phyloP scores from a whole-genome alignment of 345 rosid genomes.

The Populus nigra region DNA sequence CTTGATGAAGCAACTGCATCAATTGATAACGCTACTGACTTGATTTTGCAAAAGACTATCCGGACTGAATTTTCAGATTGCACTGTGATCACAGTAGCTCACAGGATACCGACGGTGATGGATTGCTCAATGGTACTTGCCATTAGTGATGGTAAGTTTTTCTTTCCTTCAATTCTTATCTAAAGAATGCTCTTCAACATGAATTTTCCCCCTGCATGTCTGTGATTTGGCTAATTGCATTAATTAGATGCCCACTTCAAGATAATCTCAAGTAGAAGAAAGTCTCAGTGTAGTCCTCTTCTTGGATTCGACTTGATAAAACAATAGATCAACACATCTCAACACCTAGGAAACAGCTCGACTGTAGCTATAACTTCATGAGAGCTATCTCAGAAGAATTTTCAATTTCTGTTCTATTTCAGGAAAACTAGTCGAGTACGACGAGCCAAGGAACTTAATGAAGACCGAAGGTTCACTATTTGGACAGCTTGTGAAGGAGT shows the following conservation, averaged over 20 bases:
- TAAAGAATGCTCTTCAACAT: neutral
- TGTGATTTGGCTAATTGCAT: neutral
- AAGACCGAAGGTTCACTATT: constrained; percentile 62
- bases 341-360: neutral
- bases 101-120: constrained; percentile 93
- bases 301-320: too few species aligned
- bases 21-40: constrained; percentile 85
- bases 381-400: neutral
- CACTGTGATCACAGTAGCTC: constrained; percentile 91
- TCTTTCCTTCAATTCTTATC: neutral
- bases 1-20: constrained; percentile 98
- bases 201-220: neutral
- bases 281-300: too few species aligned
- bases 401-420: constrained; percentile 11
- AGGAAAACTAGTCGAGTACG: constrained; percentile 79
- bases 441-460: constrained; percentile 68
- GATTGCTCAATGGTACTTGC: constrained; percentile 93
- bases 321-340: too few species aligned
- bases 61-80: constrained; percentile 71
- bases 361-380: neutral
- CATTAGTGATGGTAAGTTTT: constrained; percentile 69
- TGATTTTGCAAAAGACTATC: constrained; percentile 78
- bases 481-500: constrained; percentile 79
- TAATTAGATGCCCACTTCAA: neutral
- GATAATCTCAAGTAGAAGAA: neutral